phyloP scores from a whole-genome alignment of 495 filamentous ascomycete species.

The Neurospora sp. region DNA sequence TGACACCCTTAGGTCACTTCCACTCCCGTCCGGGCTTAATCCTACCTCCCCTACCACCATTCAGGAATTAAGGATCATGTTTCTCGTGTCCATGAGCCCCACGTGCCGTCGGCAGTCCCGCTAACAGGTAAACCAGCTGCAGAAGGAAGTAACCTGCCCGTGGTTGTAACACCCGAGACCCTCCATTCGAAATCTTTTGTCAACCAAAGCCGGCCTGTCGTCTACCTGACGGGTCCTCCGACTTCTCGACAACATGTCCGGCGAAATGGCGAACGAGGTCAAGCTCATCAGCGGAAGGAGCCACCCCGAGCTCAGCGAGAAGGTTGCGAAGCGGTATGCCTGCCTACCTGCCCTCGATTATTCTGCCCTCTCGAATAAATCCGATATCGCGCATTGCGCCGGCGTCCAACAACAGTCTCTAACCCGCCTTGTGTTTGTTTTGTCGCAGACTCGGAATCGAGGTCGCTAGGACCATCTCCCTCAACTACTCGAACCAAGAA shows the following conservation, averaged over 20 bases:
- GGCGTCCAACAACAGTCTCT: constrained; percentile 4
- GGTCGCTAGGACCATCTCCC: constrained; percentile 86
- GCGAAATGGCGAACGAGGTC: constrained; percentile 70
- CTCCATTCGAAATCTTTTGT: constrained; percentile 6
- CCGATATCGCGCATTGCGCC: not conserved
- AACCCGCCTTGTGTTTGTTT: not conserved
- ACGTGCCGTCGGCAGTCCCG: constrained; percentile 10
- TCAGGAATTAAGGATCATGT: not conserved
- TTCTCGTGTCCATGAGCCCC: constrained; percentile 2
- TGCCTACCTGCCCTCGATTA: not conserved
- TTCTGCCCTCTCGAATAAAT: not conserved
- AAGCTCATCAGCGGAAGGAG: constrained; percentile 94
- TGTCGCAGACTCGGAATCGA: constrained; percentile 75
- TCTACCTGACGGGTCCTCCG: constrained; percentile 5
- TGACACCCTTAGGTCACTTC: not conserved
- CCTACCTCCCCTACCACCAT: not conserved
- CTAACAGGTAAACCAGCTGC: constrained; percentile 16
- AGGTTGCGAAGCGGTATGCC: constrained; percentile 79
- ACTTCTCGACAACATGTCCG: constrained; percentile 25
- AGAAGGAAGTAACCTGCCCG: constrained; percentile 6
- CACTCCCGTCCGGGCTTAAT: not conserved
- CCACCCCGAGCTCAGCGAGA: constrained; percentile 80
- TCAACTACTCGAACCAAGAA: constrained; percentile 97
- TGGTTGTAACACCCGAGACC: not conserved
- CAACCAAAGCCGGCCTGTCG: constrained; percentile 9